Percentiles rank a stretch among this genome's conserved stretches.
These are phyloP conservation scores for Ulmus americana DNA, from an alignment of 331 rosid genomes.

Conservation along the genomic window DNA sequence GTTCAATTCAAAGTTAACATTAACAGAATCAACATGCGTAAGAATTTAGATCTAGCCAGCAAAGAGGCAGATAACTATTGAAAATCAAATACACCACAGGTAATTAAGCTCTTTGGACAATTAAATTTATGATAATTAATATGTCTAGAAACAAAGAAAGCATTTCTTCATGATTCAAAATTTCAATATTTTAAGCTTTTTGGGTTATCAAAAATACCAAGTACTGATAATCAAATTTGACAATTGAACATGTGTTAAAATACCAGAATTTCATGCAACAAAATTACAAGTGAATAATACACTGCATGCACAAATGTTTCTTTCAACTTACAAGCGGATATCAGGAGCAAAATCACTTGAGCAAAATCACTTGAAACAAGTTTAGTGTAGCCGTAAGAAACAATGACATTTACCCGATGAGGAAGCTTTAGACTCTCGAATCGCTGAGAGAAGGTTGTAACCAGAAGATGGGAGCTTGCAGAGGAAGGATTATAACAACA, in stretches of 20 bases:
- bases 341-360: constrained; percentile 1
- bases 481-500: constrained; percentile 35
- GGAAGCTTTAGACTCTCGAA: constrained; percentile 39
- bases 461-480: constrained; percentile 34
- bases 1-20: background rate
- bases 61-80: background rate
- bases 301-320: background rate
- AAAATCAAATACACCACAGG: background rate
- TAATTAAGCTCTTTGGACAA: background rate
- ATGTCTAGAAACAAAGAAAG: background rate
- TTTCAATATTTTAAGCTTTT: background rate
- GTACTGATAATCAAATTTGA: background rate
- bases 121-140: background rate
- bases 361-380: background rate
- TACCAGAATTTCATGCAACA: background rate
- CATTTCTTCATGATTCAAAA: background rate
- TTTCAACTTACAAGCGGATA: constrained; percentile 8
- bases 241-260: background rate
- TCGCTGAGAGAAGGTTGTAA: constrained; percentile 27
- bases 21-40: constrained; percentile 4
- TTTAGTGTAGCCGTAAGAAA: background rate
- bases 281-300: background rate
- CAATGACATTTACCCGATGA: constrained; percentile 33
- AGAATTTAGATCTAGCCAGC: background rate
- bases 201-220: background rate